Percentiles rank a stretch among this genome's conserved stretches.
phyloP scores from a whole-genome alignment of 2,329 filamentous ascomycete genomes.

The Aspergillus sp. region DNA sequence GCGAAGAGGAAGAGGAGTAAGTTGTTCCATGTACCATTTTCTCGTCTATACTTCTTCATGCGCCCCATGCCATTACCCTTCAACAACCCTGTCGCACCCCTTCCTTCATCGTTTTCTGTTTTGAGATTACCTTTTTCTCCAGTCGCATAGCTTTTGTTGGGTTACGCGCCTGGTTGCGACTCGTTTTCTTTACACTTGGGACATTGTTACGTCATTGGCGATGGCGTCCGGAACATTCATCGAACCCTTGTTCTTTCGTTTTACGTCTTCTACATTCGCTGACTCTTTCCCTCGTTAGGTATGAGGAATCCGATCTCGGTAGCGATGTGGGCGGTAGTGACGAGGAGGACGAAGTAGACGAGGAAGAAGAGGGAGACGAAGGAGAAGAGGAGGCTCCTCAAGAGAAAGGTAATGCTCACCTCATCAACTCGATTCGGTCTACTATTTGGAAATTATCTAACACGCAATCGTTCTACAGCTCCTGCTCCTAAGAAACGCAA shows the following conservation, averaged over 20 bases:
- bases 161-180: neutral
- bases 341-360: conserved; percentile 29
- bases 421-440: neutral
- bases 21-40: conserved; percentile 13
- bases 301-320: conserved; percentile 33
- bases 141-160: neutral
- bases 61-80: neutral
- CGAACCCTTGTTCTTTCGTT: neutral
- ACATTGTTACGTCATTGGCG: neutral
- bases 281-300: conserved; percentile 25
- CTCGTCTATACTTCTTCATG: conserved; percentile 1
- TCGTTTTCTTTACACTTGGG: too few relatives aligned
- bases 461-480: conserved; percentile 1
- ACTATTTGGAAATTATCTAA: neutral
- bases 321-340: conserved; percentile 23
- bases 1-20: conserved; percentile 53
- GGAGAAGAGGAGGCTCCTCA: conserved; percentile 28
- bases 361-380: conserved; percentile 25
- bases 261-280: neutral
- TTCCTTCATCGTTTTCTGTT: neutral
- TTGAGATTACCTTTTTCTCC: neutral
- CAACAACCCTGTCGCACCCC: neutral
- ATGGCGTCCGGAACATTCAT: neutral
- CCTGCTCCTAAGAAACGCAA: conserved; percentile 34
- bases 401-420: conserved; percentile 19